Evolutionary conservation across 1,284 basidiomycete species (phyloP), one percentile per base, ranked within the genome.

Genomic region (Apiotrichum laibachii): DNA sequence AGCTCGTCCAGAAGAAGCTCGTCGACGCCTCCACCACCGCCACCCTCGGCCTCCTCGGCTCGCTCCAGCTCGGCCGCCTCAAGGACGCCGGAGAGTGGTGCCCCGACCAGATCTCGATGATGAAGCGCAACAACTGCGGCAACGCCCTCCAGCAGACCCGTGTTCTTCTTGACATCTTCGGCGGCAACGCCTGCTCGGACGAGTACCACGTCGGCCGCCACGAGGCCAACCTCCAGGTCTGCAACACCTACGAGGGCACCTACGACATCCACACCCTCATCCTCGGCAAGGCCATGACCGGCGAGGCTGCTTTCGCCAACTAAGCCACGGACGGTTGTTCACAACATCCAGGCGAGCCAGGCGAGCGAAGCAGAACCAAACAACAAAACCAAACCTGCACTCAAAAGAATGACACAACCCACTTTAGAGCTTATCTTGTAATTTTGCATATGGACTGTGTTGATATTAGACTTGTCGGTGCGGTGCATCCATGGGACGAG

Each of bases 81-180:
- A 97, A 96, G 81, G 95, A 98, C 66, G 73, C 81, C 48, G 88
- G 87, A 21, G 82, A 81, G 64, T 82, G 88, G 70, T 85, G 87
- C 19, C 89, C 95, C 2, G 92, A 98, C 77, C 94, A 94, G 92
- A 84, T 99, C 64, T 92, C 89, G 65, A 82, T 97, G 69, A 84
- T 97, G 63, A 99, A 99, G 83, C 84, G 92, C 64, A 98, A 98
- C 75, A 98, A 97, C 71, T 95, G 92, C 71, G 90, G 90, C 21
- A 93, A 93, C 80, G 93, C 93, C 1, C 79, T 95, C 51, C 81
- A 88, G 68, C 90, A 95, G 66, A 78, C 88, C n/a, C 82, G 93
- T 33, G 80, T 84, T 54, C 80, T 97, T 52, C 80, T 97, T 65
- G 91, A 98, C 74, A 88, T 95, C 44, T 81, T 95, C 37, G 93